phyloP scores from a whole-genome alignment of 2,329 filamentous ascomycete species.

The Pyrenochaeta sp. region DNA sequence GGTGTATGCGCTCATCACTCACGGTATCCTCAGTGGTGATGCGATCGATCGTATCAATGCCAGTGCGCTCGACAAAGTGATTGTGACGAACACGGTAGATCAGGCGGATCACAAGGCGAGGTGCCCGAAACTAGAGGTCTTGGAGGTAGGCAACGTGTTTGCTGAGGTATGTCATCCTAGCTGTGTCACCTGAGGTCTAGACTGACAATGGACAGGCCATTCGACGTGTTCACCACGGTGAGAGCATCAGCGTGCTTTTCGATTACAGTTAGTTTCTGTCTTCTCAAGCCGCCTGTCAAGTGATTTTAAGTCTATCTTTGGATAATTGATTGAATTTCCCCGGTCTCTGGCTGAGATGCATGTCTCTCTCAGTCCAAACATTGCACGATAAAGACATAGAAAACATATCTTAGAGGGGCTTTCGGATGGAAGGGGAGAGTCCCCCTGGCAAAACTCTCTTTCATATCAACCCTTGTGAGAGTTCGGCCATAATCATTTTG shows the following conservation, averaged over 20 bases:
- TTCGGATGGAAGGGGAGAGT: neutral
- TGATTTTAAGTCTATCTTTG: slow-evolving; percentile 7
- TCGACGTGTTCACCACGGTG: slow-evolving; percentile 93
- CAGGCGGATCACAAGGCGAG: slow-evolving; percentile 79
- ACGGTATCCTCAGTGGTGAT: slow-evolving; percentile 94
- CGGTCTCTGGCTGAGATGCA: too few species aligned
- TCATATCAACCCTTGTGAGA: too few species aligned
- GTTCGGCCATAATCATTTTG: too few species aligned
- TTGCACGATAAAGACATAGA: slow-evolving; percentile 10
- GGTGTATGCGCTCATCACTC: slow-evolving; percentile 91
- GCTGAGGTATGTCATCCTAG: slow-evolving; percentile 71
- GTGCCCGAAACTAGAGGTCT: slow-evolving; percentile 88
- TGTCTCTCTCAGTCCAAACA: neutral
- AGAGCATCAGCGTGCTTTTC: slow-evolving; percentile 96
- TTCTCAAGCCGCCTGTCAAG: neutral
- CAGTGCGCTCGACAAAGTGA: slow-evolving; percentile 88
- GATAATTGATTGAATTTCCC: slow-evolving; percentile 6
- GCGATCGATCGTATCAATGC: slow-evolving; percentile 94
- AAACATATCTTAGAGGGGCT: slow-evolving; percentile 11
- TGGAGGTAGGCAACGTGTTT: slow-evolving; percentile 89
- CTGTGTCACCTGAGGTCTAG: neutral
- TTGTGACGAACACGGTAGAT: slow-evolving; percentile 94
- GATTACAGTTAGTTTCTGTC: slow-evolving; percentile 70
- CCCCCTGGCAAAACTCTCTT: too few species aligned
- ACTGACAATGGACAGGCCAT: slow-evolving; percentile 67